Percentiles rank a stretch among this genome's conserved stretches.
Conservation (phyloP, 768 basidiomycete species). For the Leccinum barrowsii region DNA sequence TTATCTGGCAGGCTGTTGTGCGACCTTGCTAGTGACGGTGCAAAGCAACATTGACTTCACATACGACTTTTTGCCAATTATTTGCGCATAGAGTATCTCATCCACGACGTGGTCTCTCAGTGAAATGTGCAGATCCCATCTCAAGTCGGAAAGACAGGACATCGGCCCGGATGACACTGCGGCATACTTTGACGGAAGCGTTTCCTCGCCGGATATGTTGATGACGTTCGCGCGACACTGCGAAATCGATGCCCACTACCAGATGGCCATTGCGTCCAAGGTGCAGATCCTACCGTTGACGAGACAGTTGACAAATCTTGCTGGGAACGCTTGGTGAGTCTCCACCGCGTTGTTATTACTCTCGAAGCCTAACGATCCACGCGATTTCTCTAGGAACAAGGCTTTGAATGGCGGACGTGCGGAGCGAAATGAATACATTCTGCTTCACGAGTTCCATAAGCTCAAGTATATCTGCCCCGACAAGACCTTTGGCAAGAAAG, state of each 20-base stretch:
- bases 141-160: constrained; percentile 84
- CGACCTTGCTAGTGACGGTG: constrained; percentile 91
- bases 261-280: constrained; percentile 94
- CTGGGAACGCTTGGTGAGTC: constrained; percentile 92
- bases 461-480: constrained; percentile 97
- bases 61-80: not conserved
- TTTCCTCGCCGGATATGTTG: constrained; percentile 71
- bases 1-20: constrained; percentile 84
- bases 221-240: constrained; percentile 90
- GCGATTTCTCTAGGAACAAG: constrained; percentile 68
- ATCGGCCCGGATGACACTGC: constrained; percentile 96
- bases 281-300: constrained; percentile 94
- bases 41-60: constrained; percentile 46
- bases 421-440: constrained; percentile 98
- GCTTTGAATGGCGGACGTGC: constrained; percentile 96
- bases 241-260: constrained; percentile 93
- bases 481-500: constrained; percentile 83
- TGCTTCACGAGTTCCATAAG: constrained; percentile 95
- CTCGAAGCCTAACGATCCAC: not conserved
- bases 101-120: constrained; percentile 98
- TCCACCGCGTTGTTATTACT: not conserved
- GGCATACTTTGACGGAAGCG: constrained; percentile 80
- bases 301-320: constrained; percentile 89
- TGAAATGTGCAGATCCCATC: constrained; percentile 92
- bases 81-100: constrained; percentile 63